A percentile compares a stretch with the other conserved stretches of the same genome.
phyloP scores from a whole-genome alignment of 805 yeast genomes.

The Metschnikowia kofuensis region DNA sequence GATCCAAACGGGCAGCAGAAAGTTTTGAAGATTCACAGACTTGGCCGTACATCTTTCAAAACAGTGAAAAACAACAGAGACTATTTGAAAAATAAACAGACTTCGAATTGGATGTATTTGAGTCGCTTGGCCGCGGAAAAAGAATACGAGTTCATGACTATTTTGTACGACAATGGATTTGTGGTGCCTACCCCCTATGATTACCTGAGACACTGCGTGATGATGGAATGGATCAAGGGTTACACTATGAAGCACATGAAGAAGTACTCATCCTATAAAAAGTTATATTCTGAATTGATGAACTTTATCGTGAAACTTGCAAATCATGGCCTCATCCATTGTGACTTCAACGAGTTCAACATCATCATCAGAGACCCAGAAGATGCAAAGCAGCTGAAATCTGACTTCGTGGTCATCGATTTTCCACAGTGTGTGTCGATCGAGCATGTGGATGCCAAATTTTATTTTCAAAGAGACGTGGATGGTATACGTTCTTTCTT shows the following conservation, averaged over 20 bases:
- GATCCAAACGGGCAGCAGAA: conserved; percentile 59
- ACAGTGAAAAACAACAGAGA: conserved; percentile 94
- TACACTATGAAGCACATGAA: conserved; percentile 81
- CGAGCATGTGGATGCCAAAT: conserved; percentile 84
- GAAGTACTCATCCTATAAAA: conserved; percentile 64
- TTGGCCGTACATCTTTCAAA: conserved; percentile 91
- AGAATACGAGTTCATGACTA: conserved; percentile 85
- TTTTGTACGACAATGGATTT: conserved; percentile 71
- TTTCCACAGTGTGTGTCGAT: conserved; percentile 97
- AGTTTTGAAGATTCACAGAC: conserved; percentile 85
- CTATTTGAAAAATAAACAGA: conserved; percentile 70
- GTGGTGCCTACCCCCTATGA: conserved; percentile 87
- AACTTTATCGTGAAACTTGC: conserved; percentile 78
- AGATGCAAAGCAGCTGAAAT: conserved; percentile 46
- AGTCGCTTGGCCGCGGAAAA: conserved; percentile 88
- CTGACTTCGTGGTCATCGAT: conserved; percentile 88
- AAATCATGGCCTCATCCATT: conserved; percentile 87
- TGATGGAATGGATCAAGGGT: conserved; percentile 92
- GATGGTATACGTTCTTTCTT: conserved; percentile 85
- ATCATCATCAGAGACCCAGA: conserved; percentile 75
- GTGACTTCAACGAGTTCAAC: conserved; percentile 97
- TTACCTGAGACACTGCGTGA: conserved; percentile 83
- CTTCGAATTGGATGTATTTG: conserved; percentile 89
- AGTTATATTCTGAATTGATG: conserved; percentile 84
- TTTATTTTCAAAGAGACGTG: conserved; percentile 88